Base-by-base conservation (phyloP, 2,329 filamentous ascomycete genomes). In the Fusarium sp. region DNA sequence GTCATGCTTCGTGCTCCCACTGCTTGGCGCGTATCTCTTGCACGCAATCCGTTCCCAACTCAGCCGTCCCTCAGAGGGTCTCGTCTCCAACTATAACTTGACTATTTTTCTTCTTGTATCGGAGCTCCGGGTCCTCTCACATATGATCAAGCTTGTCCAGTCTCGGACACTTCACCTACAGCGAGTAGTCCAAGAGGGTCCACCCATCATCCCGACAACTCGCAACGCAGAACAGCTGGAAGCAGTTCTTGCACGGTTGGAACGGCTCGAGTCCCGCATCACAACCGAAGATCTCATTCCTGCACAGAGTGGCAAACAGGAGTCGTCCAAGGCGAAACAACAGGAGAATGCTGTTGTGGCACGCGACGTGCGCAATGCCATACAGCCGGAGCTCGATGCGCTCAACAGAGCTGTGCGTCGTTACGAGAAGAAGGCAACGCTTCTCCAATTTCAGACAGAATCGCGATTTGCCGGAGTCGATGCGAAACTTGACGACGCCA, bases 41-140 rank as follows among this genome's bases (percentile, higher is more conserved):
- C 95, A 98, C 77, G 84, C 89, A 18, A 92, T 98, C 62, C 90
- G 95, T 53, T 88, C 87, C 9, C 94, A 95, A 74, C 88, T 98
- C 16, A 95, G 92, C 27, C 87, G 93, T 2, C 93, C 93, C 0
- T 94, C 94, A 0, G 94, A 97, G 78, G 93, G 93, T 2, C 84
- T 98, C 11, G 91, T 98, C 7, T 97, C 94, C 6, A 93, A 97
- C 79, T 97, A 95, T 82, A 98, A 98, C 79, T 85, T 98, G 58
- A 94, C 92, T 12, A 93, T 98, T 55, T 98, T 98, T 79, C 84
- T 97, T 3, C 86, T 97, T 16, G 93, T 92, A 1, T 93, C 95
- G 4, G 95, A 98, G 80, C 84, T 98, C 30, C 91, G 93, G 4
- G 95, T 95, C 0, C 83, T 94, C 51, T 89, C 93, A 1, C 95